Evolutionary conservation across 305 asterid species (phyloP).

Genomic region (Ajuga reptans): DNA sequence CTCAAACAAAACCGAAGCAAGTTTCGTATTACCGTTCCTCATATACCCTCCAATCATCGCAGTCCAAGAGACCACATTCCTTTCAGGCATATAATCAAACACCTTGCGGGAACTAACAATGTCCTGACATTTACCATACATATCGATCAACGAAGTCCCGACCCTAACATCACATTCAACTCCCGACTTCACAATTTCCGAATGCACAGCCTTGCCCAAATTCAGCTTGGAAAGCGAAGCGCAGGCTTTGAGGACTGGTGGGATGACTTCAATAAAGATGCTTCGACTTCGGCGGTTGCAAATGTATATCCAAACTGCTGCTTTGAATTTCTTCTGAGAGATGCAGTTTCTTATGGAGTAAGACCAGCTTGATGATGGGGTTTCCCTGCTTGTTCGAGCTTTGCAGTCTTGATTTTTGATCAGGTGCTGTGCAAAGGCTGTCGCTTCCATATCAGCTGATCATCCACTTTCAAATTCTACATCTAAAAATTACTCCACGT

Average conservation of each 20-base stretch:
- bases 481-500: too few species aligned
- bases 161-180: slow-evolving; percentile 46
- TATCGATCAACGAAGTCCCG: slow-evolving; percentile 56
- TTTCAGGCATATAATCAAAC: slow-evolving; percentile 62
- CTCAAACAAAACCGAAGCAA: slow-evolving; percentile 40
- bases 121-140: slow-evolving; percentile 70
- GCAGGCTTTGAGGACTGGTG: slow-evolving; percentile 66
- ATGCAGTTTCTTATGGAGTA: slow-evolving; percentile 31
- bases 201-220: slow-evolving; percentile 49
- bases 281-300: slow-evolving; percentile 34
- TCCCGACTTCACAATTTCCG: slow-evolving; percentile 51
- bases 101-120: slow-evolving; percentile 38
- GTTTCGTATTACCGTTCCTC: slow-evolving; percentile 32
- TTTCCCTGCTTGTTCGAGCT: slow-evolving; percentile 8
- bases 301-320: slow-evolving; percentile 43
- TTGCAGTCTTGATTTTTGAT: not conserved
- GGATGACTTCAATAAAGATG: slow-evolving; percentile 33
- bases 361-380: slow-evolving; percentile 31
- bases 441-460: not conserved
- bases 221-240: slow-evolving; percentile 42
- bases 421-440: slow-evolving; percentile 1
- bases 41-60: slow-evolving; percentile 67
- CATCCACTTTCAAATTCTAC: too few species aligned
- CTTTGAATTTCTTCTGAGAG: slow-evolving; percentile 35
- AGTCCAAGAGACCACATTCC: slow-evolving; percentile 60